Conservation (phyloP, 805 yeast genomes). For the Jamesozyma hellenica region DNA sequence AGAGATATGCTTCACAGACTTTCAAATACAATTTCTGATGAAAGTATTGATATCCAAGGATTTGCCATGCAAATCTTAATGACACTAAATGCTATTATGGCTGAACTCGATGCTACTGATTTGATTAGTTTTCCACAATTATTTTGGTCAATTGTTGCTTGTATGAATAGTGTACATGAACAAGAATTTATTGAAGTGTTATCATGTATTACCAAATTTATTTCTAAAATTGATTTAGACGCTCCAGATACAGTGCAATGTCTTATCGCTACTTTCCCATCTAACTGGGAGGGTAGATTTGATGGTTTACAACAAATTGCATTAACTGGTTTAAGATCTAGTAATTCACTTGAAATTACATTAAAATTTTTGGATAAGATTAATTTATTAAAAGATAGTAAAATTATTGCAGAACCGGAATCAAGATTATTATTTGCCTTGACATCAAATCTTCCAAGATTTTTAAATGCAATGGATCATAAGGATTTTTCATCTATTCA, state of each 20-base stretch:
- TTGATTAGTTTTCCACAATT: conserved; percentile 83
- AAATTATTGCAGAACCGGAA: conserved; percentile 64
- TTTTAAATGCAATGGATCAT: conserved; percentile 66
- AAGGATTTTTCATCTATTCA: conserved; percentile 42
- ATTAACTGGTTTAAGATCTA: conserved; percentile 73
- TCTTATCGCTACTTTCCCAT: conserved; percentile 78
- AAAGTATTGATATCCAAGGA: conserved; percentile 82
- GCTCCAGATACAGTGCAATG: conserved; percentile 79
- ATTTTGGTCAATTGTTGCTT: conserved; percentile 92
- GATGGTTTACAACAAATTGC: conserved; percentile 78
- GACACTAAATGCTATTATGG: conserved; percentile 89
- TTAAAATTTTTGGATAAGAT: conserved; percentile 64
- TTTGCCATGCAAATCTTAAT: conserved; percentile 94
- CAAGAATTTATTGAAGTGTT: conserved; percentile 85
- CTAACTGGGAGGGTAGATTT: conserved; percentile 91
- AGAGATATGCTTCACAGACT: conserved; percentile 88
- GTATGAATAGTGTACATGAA: conserved; percentile 81
- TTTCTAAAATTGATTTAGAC: conserved; percentile 77
- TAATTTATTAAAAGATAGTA: conserved; percentile 56
- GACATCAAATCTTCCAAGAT: conserved; percentile 73
- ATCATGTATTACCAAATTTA: conserved; percentile 69
- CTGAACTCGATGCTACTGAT: conserved; percentile 69
- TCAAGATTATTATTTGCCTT: conserved; percentile 62
- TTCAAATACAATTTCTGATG: conserved; percentile 88
- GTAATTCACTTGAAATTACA: conserved; percentile 70